Evolutionary conservation across 257 asterid genomes (phyloP), one percentile per base, ranked within the genome.

Genomic region (Prunella vulgaris): DNA sequence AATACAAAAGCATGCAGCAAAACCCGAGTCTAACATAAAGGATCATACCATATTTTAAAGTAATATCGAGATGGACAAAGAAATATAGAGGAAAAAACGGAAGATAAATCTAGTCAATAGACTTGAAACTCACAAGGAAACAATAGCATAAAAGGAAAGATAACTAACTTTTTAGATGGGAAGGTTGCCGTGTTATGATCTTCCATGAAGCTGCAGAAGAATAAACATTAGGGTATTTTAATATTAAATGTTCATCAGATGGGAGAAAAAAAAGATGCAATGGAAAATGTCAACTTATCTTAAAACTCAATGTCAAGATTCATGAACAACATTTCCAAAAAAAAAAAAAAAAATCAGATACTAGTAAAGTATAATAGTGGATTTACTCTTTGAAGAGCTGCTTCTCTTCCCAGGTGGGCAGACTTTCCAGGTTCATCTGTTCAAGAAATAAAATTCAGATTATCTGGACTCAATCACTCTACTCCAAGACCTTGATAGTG

Each of bases 171-270:
- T 80, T 86, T 94, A 22, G 96, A 89, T 65, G 99, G 97, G 77
- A 94, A 94, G 40, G 99, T 94, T 74, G 93, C 99, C 9, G 99
- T 94, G 63, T 94, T 94, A 84, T 94, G 99, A 80, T 94, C 99
- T 83, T 94, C 99, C 97, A 90, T 90, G 86, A 91, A 94, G 73
- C 97, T 94, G 96, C 81, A 70, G 33, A 59, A 37, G 59, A 74
- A 71, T 17, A 64, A 21, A 17, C 49, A 70, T 54, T 73, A 64
- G 22, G 49, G 10, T 28, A 74, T 53, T 22, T 52, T 65, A 49
- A 13, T 30, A 61, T 56, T 35, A 35, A 52, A 33, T 22, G 49
- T 32, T 14, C 15, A 32, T 20, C 64, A 9, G 57, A 35, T 13
- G 28, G 6, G 10, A 4, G 1, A 15, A 9, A 53, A 51, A 42